phyloP scores from a whole-genome alignment of 441 rosid genomes.

The Gossypium trilobum region DNA sequence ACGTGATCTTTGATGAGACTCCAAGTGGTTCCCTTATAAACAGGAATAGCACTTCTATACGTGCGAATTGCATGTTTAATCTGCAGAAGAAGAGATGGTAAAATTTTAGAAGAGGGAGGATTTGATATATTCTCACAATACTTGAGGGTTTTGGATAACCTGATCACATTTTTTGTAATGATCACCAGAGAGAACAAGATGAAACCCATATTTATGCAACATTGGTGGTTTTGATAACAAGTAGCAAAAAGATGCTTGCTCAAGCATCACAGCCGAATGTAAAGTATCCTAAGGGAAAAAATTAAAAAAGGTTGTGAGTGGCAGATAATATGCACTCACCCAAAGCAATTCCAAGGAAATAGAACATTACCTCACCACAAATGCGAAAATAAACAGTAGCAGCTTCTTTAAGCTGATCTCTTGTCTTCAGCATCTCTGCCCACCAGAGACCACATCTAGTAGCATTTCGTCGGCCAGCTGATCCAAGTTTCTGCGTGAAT shows the following conservation, averaged over 20 bases:
- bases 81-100: conserved; percentile 31
- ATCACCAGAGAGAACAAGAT: conserved; percentile 95
- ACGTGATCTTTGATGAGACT: conserved; percentile 91
- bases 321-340: conserved; percentile 12
- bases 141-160: conserved; percentile 39
- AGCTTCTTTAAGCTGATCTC: conserved; percentile 85
- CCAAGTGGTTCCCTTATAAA: conserved; percentile 81
- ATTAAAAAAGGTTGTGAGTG: conserved; percentile 18
- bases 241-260: conserved; percentile 98
- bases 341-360: conserved; percentile 2
- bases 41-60: conserved; percentile 76
- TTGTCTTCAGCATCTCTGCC: conserved; percentile 87
- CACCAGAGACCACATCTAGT: conserved; percentile 98
- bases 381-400: conserved; percentile 89
- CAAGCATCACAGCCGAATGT: conserved; percentile 95
- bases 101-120: conserved; percentile 12
- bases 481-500: conserved; percentile 61
- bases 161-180: conserved; percentile 89
- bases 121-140: background rate
- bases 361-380: conserved; percentile 70
- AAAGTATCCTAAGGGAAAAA: conserved; percentile 53
- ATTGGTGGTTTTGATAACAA: conserved; percentile 78
- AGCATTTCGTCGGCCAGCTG: conserved; percentile 74
- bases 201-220: conserved; percentile 96
- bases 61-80: conserved; percentile 94